Conservation (phyloP, 495 filamentous ascomycete genomes). For the Podospora australis region DNA sequence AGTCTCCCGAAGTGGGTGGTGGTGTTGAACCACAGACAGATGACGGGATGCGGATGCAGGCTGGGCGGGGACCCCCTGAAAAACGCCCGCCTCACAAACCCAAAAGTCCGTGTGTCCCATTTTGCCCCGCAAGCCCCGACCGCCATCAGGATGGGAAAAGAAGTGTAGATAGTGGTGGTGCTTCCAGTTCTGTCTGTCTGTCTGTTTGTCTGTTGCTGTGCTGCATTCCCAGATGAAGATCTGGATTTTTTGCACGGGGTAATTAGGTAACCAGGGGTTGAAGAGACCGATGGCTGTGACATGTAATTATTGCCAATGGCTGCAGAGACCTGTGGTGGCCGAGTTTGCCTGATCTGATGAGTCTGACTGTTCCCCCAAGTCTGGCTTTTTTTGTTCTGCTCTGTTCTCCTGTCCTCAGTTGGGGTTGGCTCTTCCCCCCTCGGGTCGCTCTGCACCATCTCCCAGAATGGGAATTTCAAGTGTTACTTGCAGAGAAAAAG, state of each 20-base stretch:
- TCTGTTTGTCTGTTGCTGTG: too few species aligned
- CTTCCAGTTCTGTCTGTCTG: slow-evolving; percentile 3
- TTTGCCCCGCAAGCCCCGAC: slow-evolving; percentile 8
- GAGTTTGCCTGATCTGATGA: background rate
- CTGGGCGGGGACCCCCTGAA: slow-evolving; percentile 1
- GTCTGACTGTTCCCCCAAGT: slow-evolving; percentile 1
- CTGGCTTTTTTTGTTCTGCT: slow-evolving; percentile 4
- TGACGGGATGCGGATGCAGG: background rate
- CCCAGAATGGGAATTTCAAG: slow-evolving; percentile 15
- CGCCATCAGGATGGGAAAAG: too few species aligned
- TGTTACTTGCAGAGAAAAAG: slow-evolving; percentile 23
- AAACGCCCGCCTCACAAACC: background rate
- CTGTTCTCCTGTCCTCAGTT: slow-evolving; percentile 12
- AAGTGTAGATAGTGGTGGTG: too few species aligned
- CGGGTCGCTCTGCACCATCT: slow-evolving; percentile 7
- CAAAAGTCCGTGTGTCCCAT: slow-evolving; percentile 1
- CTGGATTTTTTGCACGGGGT: slow-evolving; percentile 14
- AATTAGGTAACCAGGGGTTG: slow-evolving; percentile 25
- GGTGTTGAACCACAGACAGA: too few species aligned
- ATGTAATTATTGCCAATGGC: slow-evolving; percentile 23
- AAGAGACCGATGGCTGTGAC: slow-evolving; percentile 15
- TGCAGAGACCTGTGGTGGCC: slow-evolving; percentile 1
- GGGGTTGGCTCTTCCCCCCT: slow-evolving; percentile 1
- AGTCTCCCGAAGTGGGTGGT: too few species aligned
- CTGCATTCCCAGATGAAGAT: slow-evolving; percentile 10